A percentile compares a stretch with the other conserved stretches of the same genome.
Evolutionary conservation across 2,329 filamentous ascomycete species (phyloP).

Genomic region (Chalara sp.): DNA sequence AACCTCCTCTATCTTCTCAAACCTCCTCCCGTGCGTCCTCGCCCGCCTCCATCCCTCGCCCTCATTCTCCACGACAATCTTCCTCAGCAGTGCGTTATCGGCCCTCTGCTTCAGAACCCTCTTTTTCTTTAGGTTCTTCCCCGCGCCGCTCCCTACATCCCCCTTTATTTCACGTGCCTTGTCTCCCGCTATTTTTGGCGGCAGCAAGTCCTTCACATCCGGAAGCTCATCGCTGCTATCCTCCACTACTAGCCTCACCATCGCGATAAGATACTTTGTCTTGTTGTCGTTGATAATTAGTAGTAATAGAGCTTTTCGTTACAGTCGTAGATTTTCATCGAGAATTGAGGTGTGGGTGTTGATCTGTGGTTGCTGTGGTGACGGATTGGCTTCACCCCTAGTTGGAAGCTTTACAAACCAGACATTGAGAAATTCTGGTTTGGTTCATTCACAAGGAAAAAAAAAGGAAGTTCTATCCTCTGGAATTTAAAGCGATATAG

Average conservation of each 20-base stretch:
- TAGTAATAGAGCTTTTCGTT: too few relatives aligned
- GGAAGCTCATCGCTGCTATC: conserved; percentile 13
- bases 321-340: too few relatives aligned
- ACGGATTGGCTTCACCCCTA: too few relatives aligned
- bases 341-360: too few relatives aligned
- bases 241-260: conserved; percentile 1
- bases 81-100: conserved; percentile 21
- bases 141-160: not conserved
- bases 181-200: not conserved
- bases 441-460: too few relatives aligned
- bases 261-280: not conserved
- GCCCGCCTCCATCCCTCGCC: not conserved
- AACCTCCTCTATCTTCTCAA: not conserved
- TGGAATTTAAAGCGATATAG: too few relatives aligned
- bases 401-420: too few relatives aligned
- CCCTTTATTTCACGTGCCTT: not conserved
- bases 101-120: conserved; percentile 14
- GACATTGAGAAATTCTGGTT: too few relatives aligned
- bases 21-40: not conserved
- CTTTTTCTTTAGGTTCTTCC: conserved; percentile 14
- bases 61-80: conserved; percentile 3
- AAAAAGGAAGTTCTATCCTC: too few relatives aligned
- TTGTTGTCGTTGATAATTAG: too few relatives aligned
- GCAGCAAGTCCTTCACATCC: not conserved
- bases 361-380: too few relatives aligned